These are phyloP conservation scores for Paratinospora sagittata DNA, from an alignment of 164 flowering plant species.

Conservation along the genomic window DNA sequence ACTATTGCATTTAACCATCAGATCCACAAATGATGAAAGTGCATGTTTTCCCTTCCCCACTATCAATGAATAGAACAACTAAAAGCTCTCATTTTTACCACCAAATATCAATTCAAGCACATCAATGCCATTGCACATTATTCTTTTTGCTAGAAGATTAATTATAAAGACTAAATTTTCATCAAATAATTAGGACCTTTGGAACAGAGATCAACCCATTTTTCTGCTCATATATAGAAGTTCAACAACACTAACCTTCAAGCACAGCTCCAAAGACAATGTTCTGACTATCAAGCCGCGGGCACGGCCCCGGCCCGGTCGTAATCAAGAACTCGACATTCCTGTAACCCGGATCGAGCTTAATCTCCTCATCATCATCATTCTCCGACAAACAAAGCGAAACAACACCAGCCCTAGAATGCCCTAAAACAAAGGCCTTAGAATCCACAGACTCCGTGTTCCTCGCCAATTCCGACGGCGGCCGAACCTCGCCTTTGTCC, in stretches of 20 bases:
- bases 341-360: slow-evolving; percentile 64
- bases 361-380: slow-evolving; percentile 77
- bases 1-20: no score
- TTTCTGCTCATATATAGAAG: not conserved
- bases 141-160: no score
- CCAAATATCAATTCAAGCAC: no score
- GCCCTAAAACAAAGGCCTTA: slow-evolving; percentile 53
- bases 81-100: not conserved
- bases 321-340: slow-evolving; percentile 97
- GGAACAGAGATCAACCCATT: not conserved
- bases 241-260: slow-evolving; percentile 51
- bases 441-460: slow-evolving; percentile 66
- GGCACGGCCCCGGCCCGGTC: slow-evolving; percentile 93
- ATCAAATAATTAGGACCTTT: no score
- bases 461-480: slow-evolving; percentile 40
- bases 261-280: slow-evolving; percentile 86
- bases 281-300: slow-evolving; percentile 69
- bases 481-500: slow-evolving; percentile 62
- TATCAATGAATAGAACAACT: not conserved
- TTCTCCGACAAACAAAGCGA: slow-evolving; percentile 83
- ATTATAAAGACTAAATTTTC: no score
- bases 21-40: no score
- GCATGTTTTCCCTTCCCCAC: not conserved
- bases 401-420: slow-evolving; percentile 60
- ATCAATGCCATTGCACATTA: no score